Conservation (phyloP, 345 rosid species). For the Carallia pectinifolia region DNA sequence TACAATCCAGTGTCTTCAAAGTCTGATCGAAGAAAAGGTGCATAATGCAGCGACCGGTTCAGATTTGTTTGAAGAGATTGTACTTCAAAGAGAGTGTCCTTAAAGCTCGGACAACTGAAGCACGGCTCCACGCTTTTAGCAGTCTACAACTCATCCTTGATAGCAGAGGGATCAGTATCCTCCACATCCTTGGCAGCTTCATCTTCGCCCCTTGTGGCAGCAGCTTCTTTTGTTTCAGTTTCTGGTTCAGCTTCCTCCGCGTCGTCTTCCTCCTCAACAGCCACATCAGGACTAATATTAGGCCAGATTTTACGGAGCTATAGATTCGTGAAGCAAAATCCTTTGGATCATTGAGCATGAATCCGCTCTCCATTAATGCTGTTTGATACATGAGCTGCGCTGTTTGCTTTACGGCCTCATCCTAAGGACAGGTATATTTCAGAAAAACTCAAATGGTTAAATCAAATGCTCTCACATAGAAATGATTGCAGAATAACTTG, state of each 20-base stretch:
- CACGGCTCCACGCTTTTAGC: not conserved
- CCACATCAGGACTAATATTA: slow-evolving; percentile 73
- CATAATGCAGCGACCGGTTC: slow-evolving; percentile 5
- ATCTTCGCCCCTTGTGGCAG: slow-evolving; percentile 21
- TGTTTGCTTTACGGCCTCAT: slow-evolving; percentile 65
- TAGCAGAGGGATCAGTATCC: slow-evolving; percentile 29
- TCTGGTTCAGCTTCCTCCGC: slow-evolving; percentile 52
- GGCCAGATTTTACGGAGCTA: slow-evolving; percentile 68
- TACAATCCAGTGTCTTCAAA: slow-evolving; percentile 10
- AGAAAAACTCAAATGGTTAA: not conserved
- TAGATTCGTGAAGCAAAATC: slow-evolving; percentile 84
- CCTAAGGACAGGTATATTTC: slow-evolving; percentile 40
- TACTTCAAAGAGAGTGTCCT: not conserved
- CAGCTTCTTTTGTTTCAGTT: slow-evolving; percentile 34
- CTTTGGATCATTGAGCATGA: slow-evolving; percentile 67
- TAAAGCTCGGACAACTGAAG: not conserved
- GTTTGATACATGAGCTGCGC: slow-evolving; percentile 92
- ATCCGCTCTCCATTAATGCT: slow-evolving; percentile 95
- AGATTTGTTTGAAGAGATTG: slow-evolving; percentile 1
- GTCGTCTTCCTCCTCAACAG: slow-evolving; percentile 74
- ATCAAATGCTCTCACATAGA: too few species aligned
- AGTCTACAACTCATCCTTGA: slow-evolving; percentile 55
- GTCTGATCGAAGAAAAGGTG: slow-evolving; percentile 9
- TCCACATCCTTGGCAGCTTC: slow-evolving; percentile 29
- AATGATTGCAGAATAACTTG: too few species aligned